Evolutionary conservation across 768 basidiomycete species (phyloP).

Genomic region (Mycena pura): DNA sequence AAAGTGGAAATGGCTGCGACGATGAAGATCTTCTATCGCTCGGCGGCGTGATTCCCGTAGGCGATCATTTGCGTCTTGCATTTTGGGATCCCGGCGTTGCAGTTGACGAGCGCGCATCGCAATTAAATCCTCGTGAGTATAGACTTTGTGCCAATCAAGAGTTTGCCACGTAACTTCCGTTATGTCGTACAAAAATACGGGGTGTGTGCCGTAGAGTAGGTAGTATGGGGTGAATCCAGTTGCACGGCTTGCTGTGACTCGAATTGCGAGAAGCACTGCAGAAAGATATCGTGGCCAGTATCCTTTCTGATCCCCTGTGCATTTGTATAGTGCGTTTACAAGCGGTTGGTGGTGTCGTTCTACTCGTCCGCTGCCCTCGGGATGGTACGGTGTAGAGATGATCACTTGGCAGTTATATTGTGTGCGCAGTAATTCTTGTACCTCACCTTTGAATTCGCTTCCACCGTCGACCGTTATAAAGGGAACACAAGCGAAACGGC

Average conservation of each 20-base stretch:
- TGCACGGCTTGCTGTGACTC: constrained; percentile 28
- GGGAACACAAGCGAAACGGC: constrained; percentile 30
- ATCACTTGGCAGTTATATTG: constrained; percentile 35
- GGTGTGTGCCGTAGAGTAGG: constrained; percentile 36
- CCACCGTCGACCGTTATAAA: constrained; percentile 37
- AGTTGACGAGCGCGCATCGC: constrained; percentile 31
- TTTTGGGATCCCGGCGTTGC: constrained; percentile 24
- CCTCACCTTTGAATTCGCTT: constrained; percentile 35
- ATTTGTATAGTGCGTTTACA: constrained; percentile 27
- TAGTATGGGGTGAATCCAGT: constrained; percentile 41
- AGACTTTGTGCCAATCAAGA: constrained; percentile 32
- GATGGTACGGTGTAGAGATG: constrained; percentile 35
- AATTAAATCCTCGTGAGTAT: constrained; percentile 32
- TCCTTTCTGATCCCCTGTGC: constrained; percentile 21
- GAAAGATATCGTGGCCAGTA: not conserved
- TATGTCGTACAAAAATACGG: constrained; percentile 36
- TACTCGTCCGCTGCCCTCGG: constrained; percentile 36
- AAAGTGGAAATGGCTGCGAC: constrained; percentile 15
- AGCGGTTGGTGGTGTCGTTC: constrained; percentile 38
- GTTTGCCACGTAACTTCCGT: constrained; percentile 36
- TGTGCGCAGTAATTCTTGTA: constrained; percentile 24
- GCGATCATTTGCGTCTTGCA: constrained; percentile 16
- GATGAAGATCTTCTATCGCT: constrained; percentile 31
- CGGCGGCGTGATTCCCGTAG: constrained; percentile 17
- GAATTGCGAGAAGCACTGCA: constrained; percentile 33